Evolutionary conservation across 257 asterid genomes (phyloP).

Genomic region (Solanum chilense): DNA sequence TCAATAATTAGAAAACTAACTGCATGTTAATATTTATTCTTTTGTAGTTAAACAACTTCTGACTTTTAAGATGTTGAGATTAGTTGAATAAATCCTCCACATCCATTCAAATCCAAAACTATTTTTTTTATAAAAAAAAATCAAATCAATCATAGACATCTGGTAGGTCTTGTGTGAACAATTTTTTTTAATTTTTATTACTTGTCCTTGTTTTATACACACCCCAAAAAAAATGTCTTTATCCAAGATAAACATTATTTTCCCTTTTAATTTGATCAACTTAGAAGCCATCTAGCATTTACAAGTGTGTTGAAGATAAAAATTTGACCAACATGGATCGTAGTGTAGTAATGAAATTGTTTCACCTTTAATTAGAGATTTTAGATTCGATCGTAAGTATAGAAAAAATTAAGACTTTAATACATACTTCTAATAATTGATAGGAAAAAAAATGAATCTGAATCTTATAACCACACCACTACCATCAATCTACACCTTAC

Average conservation of each 20-base stretch:
- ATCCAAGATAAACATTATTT: neutral
- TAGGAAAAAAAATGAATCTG: no score
- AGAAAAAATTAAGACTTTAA: fast-evolving
- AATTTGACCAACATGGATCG: no score
- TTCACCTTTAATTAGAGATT: no score
- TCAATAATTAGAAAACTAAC: neutral
- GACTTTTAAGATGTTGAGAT: neutral
- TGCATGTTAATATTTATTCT: neutral
- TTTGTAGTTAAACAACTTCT: neutral
- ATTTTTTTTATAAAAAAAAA: no score
- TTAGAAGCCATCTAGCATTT: neutral
- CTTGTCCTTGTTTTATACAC: neutral
- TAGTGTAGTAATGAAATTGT: no score
- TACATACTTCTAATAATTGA: no score
- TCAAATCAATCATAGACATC: neutral
- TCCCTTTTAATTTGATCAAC: neutral
- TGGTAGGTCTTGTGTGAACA: neutral
- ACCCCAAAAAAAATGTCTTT: neutral
- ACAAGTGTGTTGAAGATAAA: neutral
- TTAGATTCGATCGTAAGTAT: fast-evolving
- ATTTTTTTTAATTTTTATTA: no score
- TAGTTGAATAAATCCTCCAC: neutral
- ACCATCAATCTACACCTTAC: no score
- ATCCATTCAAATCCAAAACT: neutral
- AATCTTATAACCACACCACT: no score